These are phyloP conservation scores for Tetrahymena thermophila DNA, from an alignment of 73 alveolate species.

Conservation along the genomic window DNA sequence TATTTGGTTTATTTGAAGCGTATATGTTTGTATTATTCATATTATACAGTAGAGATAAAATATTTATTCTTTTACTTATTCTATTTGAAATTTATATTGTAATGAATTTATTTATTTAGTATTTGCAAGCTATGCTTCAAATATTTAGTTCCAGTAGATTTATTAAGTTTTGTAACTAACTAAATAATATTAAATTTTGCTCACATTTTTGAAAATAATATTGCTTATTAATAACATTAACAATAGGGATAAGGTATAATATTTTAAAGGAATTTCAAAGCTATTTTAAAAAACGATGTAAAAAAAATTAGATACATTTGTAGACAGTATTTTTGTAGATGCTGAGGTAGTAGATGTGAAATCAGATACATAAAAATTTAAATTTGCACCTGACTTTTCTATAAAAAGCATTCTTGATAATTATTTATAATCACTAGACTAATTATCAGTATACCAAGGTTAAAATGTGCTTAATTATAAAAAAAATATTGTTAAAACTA, in stretches of 20 bases:
- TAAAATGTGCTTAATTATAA: neutral
- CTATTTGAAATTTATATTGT: neutral
- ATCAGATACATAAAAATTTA: neutral
- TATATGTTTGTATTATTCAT: no score
- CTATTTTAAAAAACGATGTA: neutral
- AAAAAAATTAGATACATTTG: neutral
- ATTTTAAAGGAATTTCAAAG: neutral
- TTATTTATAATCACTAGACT: neutral
- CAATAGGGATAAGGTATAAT: neutral
- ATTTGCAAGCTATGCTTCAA: neutral
- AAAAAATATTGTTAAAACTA: neutral
- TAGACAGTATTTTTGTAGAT: neutral
- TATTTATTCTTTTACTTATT: neutral
- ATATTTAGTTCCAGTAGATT: neutral
- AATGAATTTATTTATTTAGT: no score
- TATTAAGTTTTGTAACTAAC: neutral
- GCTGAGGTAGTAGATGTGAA: neutral
- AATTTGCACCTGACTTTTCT: neutral
- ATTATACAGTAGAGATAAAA: neutral
- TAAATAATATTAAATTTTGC: neutral
- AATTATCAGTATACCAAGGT: neutral
- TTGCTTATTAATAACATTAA: neutral
- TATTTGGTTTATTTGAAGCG: no score
- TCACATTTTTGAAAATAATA: neutral
- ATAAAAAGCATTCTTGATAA: neutral